phyloP scores from a whole-genome alignment of 371 early-diverging fungal species.

The Mucor lusitanicus region DNA sequence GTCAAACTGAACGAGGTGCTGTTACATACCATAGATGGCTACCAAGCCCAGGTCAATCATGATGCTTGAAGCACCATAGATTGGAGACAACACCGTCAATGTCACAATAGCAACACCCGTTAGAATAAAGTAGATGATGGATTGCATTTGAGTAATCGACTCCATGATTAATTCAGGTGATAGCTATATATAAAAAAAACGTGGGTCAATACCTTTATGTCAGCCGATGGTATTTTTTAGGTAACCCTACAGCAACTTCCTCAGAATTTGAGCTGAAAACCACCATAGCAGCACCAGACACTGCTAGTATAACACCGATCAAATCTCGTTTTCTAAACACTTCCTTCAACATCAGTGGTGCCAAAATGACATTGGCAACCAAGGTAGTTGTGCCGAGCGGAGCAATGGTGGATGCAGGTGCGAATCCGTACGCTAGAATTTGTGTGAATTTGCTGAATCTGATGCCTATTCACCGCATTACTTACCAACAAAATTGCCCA shows the following conservation, averaged over 20 bases:
- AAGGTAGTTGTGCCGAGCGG: conserved; percentile 78
- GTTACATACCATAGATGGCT: conserved; percentile 68
- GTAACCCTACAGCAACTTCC: conserved; percentile 54
- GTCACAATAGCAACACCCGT: conserved; percentile 41
- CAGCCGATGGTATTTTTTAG: neutral
- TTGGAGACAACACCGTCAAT: conserved; percentile 54
- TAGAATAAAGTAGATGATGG: conserved; percentile 61
- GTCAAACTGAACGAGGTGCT: neutral
- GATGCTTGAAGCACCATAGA: conserved; percentile 61
- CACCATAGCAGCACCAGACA: conserved; percentile 69
- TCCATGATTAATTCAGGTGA: conserved; percentile 64
- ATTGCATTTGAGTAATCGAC: conserved; percentile 60
- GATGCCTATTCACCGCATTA: neutral
- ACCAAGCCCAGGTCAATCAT: conserved; percentile 73
- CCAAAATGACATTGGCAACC: conserved; percentile 72
- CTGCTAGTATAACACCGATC: conserved; percentile 69
- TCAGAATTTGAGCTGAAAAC: conserved; percentile 65
- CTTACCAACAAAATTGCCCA: conserved; percentile 61
- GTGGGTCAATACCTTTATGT: conserved; percentile 2
- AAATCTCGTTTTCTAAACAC: conserved; percentile 66
- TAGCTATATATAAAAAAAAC: conserved; percentile 37
- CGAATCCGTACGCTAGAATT: conserved; percentile 72
- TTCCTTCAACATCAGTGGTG: conserved; percentile 73
- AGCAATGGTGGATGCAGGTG: conserved; percentile 81
- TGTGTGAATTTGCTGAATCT: neutral